Evolutionary conservation across 2,329 filamentous ascomycete species (phyloP).

Genomic region (Xylariaceae sp.): DNA sequence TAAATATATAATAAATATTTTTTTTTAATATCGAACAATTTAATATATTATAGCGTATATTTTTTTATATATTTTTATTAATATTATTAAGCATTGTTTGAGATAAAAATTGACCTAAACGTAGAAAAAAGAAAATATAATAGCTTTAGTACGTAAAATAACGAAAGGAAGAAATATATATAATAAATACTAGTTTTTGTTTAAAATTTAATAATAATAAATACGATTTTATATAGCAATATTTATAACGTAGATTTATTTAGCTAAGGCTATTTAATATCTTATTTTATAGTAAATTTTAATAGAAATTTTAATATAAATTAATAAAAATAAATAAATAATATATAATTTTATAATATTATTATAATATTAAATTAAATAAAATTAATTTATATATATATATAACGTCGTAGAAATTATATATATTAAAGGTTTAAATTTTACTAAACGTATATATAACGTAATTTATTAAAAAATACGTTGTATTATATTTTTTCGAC

Average conservation of each 20-base stretch:
- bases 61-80: background rate
- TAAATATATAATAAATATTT: background rate
- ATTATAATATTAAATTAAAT: background rate
- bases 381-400: background rate
- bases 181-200: background rate
- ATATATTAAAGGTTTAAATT: background rate
- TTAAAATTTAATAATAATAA: background rate
- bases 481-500: background rate
- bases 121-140: background rate
- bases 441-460: background rate
- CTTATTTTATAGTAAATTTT: background rate
- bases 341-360: background rate
- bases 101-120: background rate
- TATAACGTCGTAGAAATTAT: background rate
- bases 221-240: background rate
- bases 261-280: background rate
- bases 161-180: background rate
- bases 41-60: background rate
- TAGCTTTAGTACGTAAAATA: background rate
- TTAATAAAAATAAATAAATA: background rate
- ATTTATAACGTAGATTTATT: background rate
- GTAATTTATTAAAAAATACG: background rate
- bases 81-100: background rate
- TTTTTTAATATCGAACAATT: background rate
- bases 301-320: background rate